Evolutionary conservation across 441 rosid species (phyloP).

Genomic region (Populus hybrid): DNA sequence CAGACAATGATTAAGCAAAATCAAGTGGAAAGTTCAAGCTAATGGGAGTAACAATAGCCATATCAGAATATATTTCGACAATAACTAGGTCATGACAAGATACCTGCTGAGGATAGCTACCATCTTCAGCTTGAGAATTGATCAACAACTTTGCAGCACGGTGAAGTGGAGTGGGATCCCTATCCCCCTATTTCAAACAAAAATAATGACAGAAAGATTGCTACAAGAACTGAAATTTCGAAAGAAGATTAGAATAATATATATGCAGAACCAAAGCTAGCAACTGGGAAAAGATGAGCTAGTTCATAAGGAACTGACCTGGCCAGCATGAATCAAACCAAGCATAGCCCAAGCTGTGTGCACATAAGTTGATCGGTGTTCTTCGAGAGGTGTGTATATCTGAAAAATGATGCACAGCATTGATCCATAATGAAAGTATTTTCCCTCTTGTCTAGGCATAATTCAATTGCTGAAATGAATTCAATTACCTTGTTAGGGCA

Average conservation of each 20-base stretch:
- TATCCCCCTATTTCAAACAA: conserved; percentile 24
- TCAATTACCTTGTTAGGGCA: conserved; percentile 34
- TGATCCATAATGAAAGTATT: neutral
- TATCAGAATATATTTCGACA: too few species aligned
- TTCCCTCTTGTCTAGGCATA: neutral
- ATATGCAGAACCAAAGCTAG: neutral
- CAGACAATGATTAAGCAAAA: too few species aligned
- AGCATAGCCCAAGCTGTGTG: conserved; percentile 43
- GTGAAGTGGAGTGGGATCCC: conserved; percentile 43
- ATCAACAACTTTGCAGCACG: conserved; percentile 45
- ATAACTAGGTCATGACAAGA: too few species aligned
- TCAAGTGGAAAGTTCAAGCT: too few species aligned
- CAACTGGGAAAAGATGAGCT: neutral
- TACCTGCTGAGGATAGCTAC: conserved; percentile 53
- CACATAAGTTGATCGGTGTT: conserved; percentile 38
- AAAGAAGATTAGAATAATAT: too few species aligned
- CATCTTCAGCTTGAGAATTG: conserved; percentile 45
- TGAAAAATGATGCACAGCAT: neutral
- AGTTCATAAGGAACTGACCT: conserved; percentile 24
- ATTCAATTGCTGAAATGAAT: conserved; percentile 6
- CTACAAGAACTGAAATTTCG: neutral
- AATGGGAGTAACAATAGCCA: too few species aligned
- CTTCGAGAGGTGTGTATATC: conserved; percentile 41
- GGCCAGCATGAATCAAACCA: conserved; percentile 43
- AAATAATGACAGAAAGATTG: neutral